These are phyloP conservation scores for Barnettozyma salicaria DNA, from an alignment of 805 yeast genomes.

Conservation along the genomic window DNA sequence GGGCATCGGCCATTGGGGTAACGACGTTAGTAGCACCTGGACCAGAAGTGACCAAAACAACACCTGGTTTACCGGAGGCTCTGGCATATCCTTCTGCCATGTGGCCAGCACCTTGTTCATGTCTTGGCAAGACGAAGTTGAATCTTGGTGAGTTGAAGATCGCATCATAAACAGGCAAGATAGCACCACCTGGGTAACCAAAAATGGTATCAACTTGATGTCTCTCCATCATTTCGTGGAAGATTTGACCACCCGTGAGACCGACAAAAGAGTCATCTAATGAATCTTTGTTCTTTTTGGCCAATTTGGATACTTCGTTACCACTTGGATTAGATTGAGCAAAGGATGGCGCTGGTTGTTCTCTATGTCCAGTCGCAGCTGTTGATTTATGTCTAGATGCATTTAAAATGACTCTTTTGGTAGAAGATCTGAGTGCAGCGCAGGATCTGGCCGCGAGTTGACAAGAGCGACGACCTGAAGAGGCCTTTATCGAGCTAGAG, in stretches of 20 bases:
- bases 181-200: slow-evolving; percentile 99
- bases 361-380: slow-evolving; percentile 15
- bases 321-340: slow-evolving; percentile 16
- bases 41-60: slow-evolving; percentile 96
- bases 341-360: slow-evolving; percentile 26
- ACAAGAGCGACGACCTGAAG: slow-evolving; percentile 16
- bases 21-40: slow-evolving; percentile 98
- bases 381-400: slow-evolving; percentile 10
- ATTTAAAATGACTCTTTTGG: slow-evolving; percentile 1
- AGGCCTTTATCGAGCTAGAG: slow-evolving; percentile 14
- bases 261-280: slow-evolving; percentile 91
- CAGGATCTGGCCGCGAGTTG: slow-evolving; percentile 6
- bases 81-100: slow-evolving; percentile 99
- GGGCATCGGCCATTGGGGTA: slow-evolving; percentile 98
- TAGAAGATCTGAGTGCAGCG: slow-evolving; percentile 4
- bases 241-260: slow-evolving; percentile 95
- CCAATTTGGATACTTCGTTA: slow-evolving; percentile 2
- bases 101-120: slow-evolving; percentile 99
- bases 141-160: slow-evolving; percentile 86
- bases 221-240: slow-evolving; percentile 97
- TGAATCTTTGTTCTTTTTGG: slow-evolving; percentile 9
- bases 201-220: slow-evolving; percentile 93
- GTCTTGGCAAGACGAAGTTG: slow-evolving; percentile 88
- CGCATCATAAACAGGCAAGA: slow-evolving; percentile 95
- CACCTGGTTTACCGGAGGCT: slow-evolving; percentile 94